Base-by-base conservation (phyloP, 768 basidiomycete species). In the Albatrellus ellisii region DNA sequence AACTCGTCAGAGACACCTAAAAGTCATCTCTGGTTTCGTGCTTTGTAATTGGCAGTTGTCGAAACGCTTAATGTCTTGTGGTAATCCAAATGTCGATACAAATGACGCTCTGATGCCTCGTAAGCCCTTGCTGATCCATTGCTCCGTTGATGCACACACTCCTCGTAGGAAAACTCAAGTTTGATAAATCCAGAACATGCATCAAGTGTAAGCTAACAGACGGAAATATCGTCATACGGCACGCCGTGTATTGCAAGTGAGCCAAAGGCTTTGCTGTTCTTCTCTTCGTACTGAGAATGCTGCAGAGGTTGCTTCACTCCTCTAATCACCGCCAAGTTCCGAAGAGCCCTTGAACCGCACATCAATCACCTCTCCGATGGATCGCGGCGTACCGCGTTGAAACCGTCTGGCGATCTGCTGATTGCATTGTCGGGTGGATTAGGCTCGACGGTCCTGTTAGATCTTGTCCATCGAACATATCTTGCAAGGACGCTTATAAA, bases 161-260 rank as follows among this genome's bases (percentile, higher is more conserved):
- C 21, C 28, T 38, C 43, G 15, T 31, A 87, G 84, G 72, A 25
- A 74, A 77, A 20, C 60, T 63, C 40, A 84, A 73, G 52, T 82
- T 74, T 51, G 80, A 81, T 54, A 77, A 73, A 58, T 68, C 75
- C 2, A 78, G 65, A 45, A 54, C 59, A 10, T 89, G 85, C 50
- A 67, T 84, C n/a, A 80, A 77, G 52, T 89, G 86, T 59, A 87
- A 84, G 56, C 62, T 59, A 24, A 69, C 68, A 20, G 48, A 42
- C 6, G 86, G 82, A 18, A 81, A 76, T 40, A 62, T 87, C 22
- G 76, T 86, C 36, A 74, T 87, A 42, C 69, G 83, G 31, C 82
- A 88, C 56, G 75, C 80, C 11, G 79, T 84, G 15, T 89, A 88
- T 54, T 89, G 86, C 82, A 84, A 76, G 85, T 85, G 52, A 52